Evolutionary conservation across 768 basidiomycete genomes (phyloP).

Genomic region (Lactifluus piperatus): DNA sequence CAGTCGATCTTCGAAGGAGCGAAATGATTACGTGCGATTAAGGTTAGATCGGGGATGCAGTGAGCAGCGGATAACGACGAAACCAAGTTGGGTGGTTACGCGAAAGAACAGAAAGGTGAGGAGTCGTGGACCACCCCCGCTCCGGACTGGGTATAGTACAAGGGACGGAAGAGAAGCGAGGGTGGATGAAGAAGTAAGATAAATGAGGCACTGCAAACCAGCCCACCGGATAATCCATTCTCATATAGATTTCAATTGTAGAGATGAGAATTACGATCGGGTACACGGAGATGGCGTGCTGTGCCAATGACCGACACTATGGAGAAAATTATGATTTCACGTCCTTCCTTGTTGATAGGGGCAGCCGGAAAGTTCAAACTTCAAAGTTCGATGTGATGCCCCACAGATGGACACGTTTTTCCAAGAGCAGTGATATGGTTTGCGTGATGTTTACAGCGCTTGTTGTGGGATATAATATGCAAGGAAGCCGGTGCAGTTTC

Average conservation of each 20-base stretch:
- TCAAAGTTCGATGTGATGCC: constrained; percentile 1
- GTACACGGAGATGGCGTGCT: not conserved
- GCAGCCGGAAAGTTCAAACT: not conserved
- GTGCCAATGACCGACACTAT: not conserved
- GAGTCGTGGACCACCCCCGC: constrained; percentile 10
- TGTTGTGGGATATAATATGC: not conserved
- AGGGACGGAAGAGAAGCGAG: constrained; percentile 4
- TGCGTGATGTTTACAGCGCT: not conserved
- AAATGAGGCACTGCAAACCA: constrained; percentile 3
- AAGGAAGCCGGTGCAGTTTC: constrained; percentile 1
- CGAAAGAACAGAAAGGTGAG: not conserved
- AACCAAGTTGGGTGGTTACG: constrained; percentile 11
- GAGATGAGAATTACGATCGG: constrained; percentile 12
- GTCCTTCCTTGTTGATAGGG: constrained; percentile 5
- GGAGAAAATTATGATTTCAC: not conserved
- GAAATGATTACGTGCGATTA: constrained; percentile 18
- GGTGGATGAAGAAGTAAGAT: not conserved
- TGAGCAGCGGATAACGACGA: constrained; percentile 4
- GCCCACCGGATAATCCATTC: constrained; percentile 12
- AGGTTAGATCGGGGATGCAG: constrained; percentile 5
- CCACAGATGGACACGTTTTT: not conserved
- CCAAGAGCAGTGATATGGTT: not conserved
- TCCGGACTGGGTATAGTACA: not conserved
- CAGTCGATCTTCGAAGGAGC: constrained; percentile 13
- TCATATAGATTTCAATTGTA: constrained; percentile 11